A percentile compares a stretch with the other conserved stretches of the same genome.
phyloP scores from a whole-genome alignment of 148 eudicot genomes.

The Tetragonia tetragonoides region DNA sequence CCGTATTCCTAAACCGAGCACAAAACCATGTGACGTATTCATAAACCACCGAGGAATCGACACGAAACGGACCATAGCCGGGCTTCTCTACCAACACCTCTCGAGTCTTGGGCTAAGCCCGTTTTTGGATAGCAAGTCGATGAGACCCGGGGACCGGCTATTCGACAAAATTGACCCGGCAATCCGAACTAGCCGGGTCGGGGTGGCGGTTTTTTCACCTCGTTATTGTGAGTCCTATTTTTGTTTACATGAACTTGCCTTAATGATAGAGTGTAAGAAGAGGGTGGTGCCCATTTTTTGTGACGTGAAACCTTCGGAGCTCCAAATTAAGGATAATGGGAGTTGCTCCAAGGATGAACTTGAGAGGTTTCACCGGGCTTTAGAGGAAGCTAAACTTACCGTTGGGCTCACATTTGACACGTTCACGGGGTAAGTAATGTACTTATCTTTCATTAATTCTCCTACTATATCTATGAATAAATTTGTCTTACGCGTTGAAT shows the following conservation, averaged over 20 bases:
- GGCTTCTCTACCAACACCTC: slow-evolving; percentile 48
- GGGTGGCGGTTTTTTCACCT: slow-evolving; percentile 62
- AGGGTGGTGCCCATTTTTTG: slow-evolving; percentile 60
- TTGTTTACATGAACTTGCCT: slow-evolving; percentile 62
- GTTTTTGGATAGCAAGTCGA: slow-evolving; percentile 61
- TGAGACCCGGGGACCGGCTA: slow-evolving; percentile 61
- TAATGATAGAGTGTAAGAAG: slow-evolving; percentile 49
- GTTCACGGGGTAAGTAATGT: slow-evolving; percentile 37
- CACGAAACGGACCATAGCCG: slow-evolving; percentile 58
- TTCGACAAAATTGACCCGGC: slow-evolving; percentile 46
- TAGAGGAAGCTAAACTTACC: slow-evolving; percentile 53
- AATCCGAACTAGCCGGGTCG: slow-evolving; percentile 38
- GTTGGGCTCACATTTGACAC: slow-evolving; percentile 66
- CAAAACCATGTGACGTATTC: slow-evolving; percentile 47
- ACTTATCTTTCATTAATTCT: too few relatives aligned
- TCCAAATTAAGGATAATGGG: slow-evolving; percentile 34
- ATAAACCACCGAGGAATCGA: slow-evolving; percentile 69
- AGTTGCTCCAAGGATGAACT: slow-evolving; percentile 33
- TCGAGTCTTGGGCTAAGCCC: slow-evolving; percentile 37
- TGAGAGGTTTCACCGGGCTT: slow-evolving; percentile 37
- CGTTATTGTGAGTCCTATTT: slow-evolving; percentile 61
- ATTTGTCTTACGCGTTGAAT: too few relatives aligned
- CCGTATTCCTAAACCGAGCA: background rate
- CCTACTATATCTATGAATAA: too few relatives aligned
- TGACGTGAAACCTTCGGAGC: slow-evolving; percentile 69